Evolutionary conservation across 2,329 filamentous ascomycete genomes (phyloP).

Genomic region (Verticillium alfalfae): DNA sequence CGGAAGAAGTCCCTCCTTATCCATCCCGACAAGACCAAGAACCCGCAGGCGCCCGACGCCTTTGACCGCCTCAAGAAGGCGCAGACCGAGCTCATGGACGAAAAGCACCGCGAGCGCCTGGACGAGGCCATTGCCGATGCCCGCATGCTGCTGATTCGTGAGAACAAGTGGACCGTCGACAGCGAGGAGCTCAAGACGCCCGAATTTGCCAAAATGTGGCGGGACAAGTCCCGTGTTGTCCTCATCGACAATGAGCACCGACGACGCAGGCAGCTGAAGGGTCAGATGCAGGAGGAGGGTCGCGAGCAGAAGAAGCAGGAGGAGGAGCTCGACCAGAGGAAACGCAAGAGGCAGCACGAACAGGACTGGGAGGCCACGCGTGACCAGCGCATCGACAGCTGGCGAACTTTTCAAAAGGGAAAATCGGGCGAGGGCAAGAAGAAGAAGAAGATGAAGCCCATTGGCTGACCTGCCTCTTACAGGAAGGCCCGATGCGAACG

Average conservation of each 20-base stretch:
- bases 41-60: constrained; percentile 84
- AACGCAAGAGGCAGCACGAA: constrained; percentile 86
- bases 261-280: constrained; percentile 78
- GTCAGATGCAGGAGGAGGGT: constrained; percentile 94
- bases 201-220: constrained; percentile 80
- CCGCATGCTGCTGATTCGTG: constrained; percentile 87
- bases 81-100: constrained; percentile 84
- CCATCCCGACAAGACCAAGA: constrained; percentile 95
- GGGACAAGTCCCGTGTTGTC: constrained; percentile 82
- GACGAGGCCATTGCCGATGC: constrained; percentile 97
- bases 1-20: constrained; percentile 98
- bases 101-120: constrained; percentile 79
- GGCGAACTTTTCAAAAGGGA: constrained; percentile 85
- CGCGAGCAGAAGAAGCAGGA: constrained; percentile 81
- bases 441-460: constrained; percentile 62
- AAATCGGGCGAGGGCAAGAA: constrained; percentile 42
- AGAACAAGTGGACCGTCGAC: constrained; percentile 89
- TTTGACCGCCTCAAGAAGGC: constrained; percentile 97
- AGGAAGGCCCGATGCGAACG: not conserved
- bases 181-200: constrained; percentile 79
- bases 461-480: constrained; percentile 34
- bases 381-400: constrained; percentile 87
- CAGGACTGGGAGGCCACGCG: constrained; percentile 92
- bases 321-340: constrained; percentile 73
- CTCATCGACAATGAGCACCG: constrained; percentile 90